Base-by-base conservation (phyloP, 768 basidiomycete species). In the Clathrus columnatus region DNA sequence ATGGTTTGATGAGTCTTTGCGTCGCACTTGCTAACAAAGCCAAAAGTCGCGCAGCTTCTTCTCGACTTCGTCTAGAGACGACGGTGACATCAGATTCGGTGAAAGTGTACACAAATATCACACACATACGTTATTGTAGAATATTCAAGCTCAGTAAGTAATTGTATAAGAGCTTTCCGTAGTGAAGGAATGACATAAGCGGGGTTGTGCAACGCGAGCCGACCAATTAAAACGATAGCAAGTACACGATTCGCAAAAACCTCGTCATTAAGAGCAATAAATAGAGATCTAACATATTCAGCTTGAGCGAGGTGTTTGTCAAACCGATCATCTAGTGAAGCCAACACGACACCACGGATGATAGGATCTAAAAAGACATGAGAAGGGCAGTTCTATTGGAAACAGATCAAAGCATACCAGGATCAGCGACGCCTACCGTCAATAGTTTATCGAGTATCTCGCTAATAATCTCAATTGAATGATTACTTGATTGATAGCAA, bases 141-240 rank as follows among this genome's bases (percentile, higher is more conserved):
- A 65, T 97, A 98, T 71, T 98, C 94, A 32, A 99, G 73, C 70
- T 98, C 96, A 0, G 96, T 98, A 56, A 99, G 74, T 6, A 99
- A 79, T 66, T 98, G 95, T 54, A 98, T 96, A 57, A 99, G 75
- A 1, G 93, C 85, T 69, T 98, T 98, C 47, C 96, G 81, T 21
- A 99, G 74, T 3, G 91, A 92, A 7, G 96, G 95, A 87, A 99
- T 97, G 18, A 99, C 93, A 72, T 97, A 96, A 16, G 96, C 96
- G 0, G 96, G 96, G 64, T 99, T 99, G 69, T 95, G 90, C 61
- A 84, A 82, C 2, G 94, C 91, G 23, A 99, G 79, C 24, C 96
- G 84, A 0, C 96, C 96, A 57, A 99, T 97, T 59, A 98, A 77
- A 20, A 72, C 72, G 51, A 98, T 90, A 2, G 94, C 94, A n/a